Conservation (phyloP, 805 yeast species). For the Candida broadrunensis region DNA sequence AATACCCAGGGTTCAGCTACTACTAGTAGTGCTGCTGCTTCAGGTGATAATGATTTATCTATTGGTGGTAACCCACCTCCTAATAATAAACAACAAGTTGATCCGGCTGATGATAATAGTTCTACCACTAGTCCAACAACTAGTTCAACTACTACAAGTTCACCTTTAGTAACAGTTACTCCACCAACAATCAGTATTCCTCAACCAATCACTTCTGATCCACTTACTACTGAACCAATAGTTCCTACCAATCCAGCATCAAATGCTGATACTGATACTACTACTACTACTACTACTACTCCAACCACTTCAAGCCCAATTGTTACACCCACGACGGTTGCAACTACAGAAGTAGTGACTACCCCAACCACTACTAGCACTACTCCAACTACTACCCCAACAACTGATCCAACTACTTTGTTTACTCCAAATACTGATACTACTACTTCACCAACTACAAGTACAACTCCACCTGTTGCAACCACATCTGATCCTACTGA, state of each 20-base stretch:
- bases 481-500: not conserved
- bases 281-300: too few relatives aligned
- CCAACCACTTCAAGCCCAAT: too few relatives aligned
- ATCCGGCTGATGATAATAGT: not conserved
- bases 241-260: not conserved
- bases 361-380: not conserved
- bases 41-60: not conserved
- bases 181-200: too few relatives aligned
- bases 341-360: too few relatives aligned
- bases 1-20: constrained; percentile 1
- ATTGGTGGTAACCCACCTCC: not conserved
- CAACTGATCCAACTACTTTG: constrained; percentile 2
- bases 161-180: not conserved
- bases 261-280: not conserved
- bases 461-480: not conserved
- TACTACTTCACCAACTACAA: not conserved
- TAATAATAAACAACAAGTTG: not conserved
- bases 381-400: not conserved
- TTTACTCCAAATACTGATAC: too few relatives aligned
- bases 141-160: not conserved
- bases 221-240: too few relatives aligned
- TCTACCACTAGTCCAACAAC: constrained; percentile 1
- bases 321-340: too few relatives aligned
- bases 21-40: constrained; percentile 1
- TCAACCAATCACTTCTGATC: too few relatives aligned